Base-by-base conservation (phyloP, 495 filamentous ascomycete genomes). In the Parachaetomium inaequale region DNA sequence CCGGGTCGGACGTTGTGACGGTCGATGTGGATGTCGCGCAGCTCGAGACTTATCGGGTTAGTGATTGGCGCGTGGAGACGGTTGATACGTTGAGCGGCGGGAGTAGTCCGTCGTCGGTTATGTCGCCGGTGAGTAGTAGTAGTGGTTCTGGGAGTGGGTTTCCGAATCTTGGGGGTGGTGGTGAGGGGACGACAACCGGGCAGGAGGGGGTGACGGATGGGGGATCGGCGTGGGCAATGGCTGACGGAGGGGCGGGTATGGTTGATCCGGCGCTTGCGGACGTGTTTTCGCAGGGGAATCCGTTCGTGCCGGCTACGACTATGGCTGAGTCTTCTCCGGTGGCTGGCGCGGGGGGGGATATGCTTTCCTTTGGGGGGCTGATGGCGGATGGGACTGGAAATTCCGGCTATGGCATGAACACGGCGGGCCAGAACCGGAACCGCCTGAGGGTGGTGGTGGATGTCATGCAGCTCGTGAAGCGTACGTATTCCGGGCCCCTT, bases 1-100 rank as follows among this genome's bases (percentile, higher is more conserved):
- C 80, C 0, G 69, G 75, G 8, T 78, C 80, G 6, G 83, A 80
- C 45, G 82, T 74, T 69, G 78, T 82, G 23, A 83, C 75, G 28
- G 80, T 75, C 50, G 83, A 81, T 58, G 55, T 83, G 8, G 79
- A 80, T 38, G 59, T 69, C 6, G 66, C 58, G 11, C 62, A 64
- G 10, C 72, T 81, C 15, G n/a, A 6, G 1, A 46, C n/a, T 0
- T 46, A 46, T 46, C 19, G 65, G 68, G 7, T 69, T 70, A 1
- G 17, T 7, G 19, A 32, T 6, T 36, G 46, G 21, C 31, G 45
- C 1, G 32, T 21, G 28, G 29, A n/a, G 17, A 52, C 32, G 51
- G 31, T 25, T n/a, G 31, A 38, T 54, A 2, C 31, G n/a, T 10
- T 42, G 7, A 8, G 12, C 12, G 34, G 5, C 14, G 51, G 36